Base-by-base conservation (phyloP, 257 asterid species). In the Jacaranda copaia region DNA sequence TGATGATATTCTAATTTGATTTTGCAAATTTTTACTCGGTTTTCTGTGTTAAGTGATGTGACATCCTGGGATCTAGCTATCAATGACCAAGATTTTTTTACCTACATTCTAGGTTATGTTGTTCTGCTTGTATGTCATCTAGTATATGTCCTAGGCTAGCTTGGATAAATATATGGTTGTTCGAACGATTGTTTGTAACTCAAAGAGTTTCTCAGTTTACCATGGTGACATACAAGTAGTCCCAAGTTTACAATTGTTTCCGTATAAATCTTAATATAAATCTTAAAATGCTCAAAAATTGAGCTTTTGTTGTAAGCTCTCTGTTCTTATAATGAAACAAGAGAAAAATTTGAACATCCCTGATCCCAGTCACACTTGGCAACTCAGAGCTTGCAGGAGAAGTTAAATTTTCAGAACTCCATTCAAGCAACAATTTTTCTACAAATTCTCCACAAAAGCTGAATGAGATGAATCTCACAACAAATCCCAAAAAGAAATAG, bases 101-200 rank as follows among this genome's bases (percentile, higher is more conserved):
- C 32, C 32, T 25, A 25, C 32, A 25, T 25, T 25, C 2, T 25
- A 25, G 32, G 32, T 25, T 25, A 25, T 25, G 32, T 25, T 25
- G 32, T 25, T 25, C 32, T 25, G 32, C 32, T 0, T 25, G 32
- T 25, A 25, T 25, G 32, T 25, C n/a, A n/a, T n/a, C 32, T 25
- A 25, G 32, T 2, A 68, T 51, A 20, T 61, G 48, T 25, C 70
- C 45, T 70, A 9, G 57, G 57, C 65, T 75, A 43, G 74, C 77
- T 57, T 64, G 52, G 64, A 55, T 25, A 25, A 25, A 25, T 25
- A 76, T 9, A 48, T 48, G 13, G 55, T 40, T 25, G 32, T 25
- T 25, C 32, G 2, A 0, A 25, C 32, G 32, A 25, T 25, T 25
- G 32, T 25, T 25, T 25, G 32, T 25, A 25, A 25, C 32, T 25